These are phyloP conservation scores for Clathrus columnatus DNA, from an alignment of 768 basidiomycete species.

Conservation along the genomic window DNA sequence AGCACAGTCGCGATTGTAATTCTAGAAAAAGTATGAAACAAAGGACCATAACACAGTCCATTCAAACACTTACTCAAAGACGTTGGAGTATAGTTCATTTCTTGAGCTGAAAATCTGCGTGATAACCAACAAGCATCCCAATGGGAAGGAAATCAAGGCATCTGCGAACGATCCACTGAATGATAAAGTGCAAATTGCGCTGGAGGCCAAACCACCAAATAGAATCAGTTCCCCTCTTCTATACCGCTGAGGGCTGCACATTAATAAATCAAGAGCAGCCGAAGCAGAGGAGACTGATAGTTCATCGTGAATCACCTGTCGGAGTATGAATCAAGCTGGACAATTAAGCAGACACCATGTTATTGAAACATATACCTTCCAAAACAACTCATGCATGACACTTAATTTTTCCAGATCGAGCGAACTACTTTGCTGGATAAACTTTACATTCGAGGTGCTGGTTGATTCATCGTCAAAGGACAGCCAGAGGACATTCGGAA, in stretches of 20 bases:
- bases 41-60: too few relatives aligned
- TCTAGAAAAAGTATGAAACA: conserved; percentile 24
- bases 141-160: conserved; percentile 58
- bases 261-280: conserved; percentile 57
- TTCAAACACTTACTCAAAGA: conserved; percentile 52
- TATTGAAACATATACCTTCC: conserved; percentile 37
- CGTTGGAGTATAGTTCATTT: conserved; percentile 72
- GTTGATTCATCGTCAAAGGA: conserved; percentile 76
- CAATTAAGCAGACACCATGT: neutral
- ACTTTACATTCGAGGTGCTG: conserved; percentile 72
- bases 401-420: conserved; percentile 73
- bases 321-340: neutral
- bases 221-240: conserved; percentile 51
- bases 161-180: conserved; percentile 78
- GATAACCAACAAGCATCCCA: conserved; percentile 65
- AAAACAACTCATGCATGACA: conserved; percentile 63
- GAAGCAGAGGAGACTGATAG: conserved; percentile 69
- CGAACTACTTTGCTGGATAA: conserved; percentile 62
- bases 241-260: conserved; percentile 59
- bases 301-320: conserved; percentile 77
- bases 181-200: conserved; percentile 62
- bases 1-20: conserved; percentile 73
- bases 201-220: conserved; percentile 70
- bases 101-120: conserved; percentile 64
- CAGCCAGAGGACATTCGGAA: conserved; percentile 56